Percentiles rank a stretch among this genome's conserved stretches.
These are phyloP conservation scores for Penicillium digitatum DNA, from an alignment of 2,329 filamentous ascomycete species.

Conservation along the genomic window DNA sequence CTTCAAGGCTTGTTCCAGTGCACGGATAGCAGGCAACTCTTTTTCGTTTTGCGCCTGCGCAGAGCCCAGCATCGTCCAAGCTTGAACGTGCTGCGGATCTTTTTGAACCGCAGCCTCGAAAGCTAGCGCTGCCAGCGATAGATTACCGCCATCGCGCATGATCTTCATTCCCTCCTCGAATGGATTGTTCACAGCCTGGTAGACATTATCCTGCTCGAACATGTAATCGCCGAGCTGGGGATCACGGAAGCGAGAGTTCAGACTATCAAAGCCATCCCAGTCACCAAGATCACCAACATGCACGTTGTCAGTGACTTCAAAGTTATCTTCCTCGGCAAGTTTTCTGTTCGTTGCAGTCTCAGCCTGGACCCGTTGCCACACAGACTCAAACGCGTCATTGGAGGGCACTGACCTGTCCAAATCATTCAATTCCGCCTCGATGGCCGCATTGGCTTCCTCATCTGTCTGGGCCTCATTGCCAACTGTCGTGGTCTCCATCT, in stretches of 20 bases:
- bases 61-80: slow-evolving; percentile 87
- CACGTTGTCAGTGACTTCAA: slow-evolving; percentile 45
- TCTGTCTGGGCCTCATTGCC: slow-evolving; percentile 52
- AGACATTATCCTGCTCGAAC: slow-evolving; percentile 92
- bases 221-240: slow-evolving; percentile 83
- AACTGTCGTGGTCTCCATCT: slow-evolving; percentile 63
- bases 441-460: slow-evolving; percentile 65
- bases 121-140: slow-evolving; percentile 86
- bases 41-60: slow-evolving; percentile 99
- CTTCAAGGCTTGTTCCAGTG: slow-evolving; percentile 84
- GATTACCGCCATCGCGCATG: slow-evolving; percentile 87
- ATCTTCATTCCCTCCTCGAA: slow-evolving; percentile 93
- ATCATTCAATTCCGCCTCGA: slow-evolving; percentile 82
- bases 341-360: slow-evolving; percentile 47
- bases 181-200: slow-evolving; percentile 73
- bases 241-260: slow-evolving; percentile 67
- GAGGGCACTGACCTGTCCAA: slow-evolving; percentile 72
- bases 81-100: slow-evolving; percentile 79
- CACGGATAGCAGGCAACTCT: slow-evolving; percentile 90
- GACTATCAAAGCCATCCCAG: slow-evolving; percentile 71
- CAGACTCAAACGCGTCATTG: slow-evolving; percentile 81
- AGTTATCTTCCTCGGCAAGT: slow-evolving; percentile 61
- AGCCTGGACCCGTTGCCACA: slow-evolving; percentile 52
- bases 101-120: slow-evolving; percentile 96
- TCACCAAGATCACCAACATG: slow-evolving; percentile 71